A percentile compares a stretch with the other conserved stretches of the same genome.
These are phyloP conservation scores for Pyrenophora tritici-repentis DNA, from an alignment of 2,329 filamentous ascomycete genomes.

Conservation along the genomic window DNA sequence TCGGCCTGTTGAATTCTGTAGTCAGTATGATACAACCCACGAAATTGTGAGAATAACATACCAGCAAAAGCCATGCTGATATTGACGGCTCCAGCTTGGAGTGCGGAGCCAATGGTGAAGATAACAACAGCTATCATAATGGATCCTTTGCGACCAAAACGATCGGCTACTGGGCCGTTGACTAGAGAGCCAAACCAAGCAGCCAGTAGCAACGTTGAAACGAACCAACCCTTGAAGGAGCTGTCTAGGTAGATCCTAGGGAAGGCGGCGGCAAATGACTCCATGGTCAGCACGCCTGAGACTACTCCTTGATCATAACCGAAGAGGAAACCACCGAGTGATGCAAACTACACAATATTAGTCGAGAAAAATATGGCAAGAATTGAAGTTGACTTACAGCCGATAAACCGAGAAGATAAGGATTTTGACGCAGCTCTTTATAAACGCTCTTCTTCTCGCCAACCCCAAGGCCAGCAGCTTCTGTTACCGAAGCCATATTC, in stretches of 20 bases:
- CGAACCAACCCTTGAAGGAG: slow-evolving; percentile 30
- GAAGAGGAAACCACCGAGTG: slow-evolving; percentile 27
- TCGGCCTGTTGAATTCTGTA: slow-evolving; percentile 10
- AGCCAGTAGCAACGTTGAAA: slow-evolving; percentile 24
- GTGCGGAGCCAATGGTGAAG: slow-evolving; percentile 24
- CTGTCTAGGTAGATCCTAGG: slow-evolving; percentile 25
- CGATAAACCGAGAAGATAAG: slow-evolving; percentile 27
- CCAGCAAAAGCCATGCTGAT: slow-evolving; percentile 25
- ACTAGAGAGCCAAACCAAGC: slow-evolving; percentile 30
- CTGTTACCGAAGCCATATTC: not conserved
- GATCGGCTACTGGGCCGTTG: slow-evolving; percentile 30
- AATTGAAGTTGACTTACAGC: slow-evolving; percentile 7
- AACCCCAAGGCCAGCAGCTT: slow-evolving; percentile 6
- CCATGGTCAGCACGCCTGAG: slow-evolving; percentile 27
- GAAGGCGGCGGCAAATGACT: slow-evolving; percentile 27
- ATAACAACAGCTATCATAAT: slow-evolving; percentile 28
- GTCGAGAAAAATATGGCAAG: not conserved
- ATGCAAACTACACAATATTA: slow-evolving; percentile 20
- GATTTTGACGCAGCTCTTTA: slow-evolving; percentile 25
- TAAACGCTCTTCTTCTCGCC: slow-evolving; percentile 23
- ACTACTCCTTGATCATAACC: slow-evolving; percentile 31
- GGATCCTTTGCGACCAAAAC: slow-evolving; percentile 26
- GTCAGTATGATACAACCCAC: not conserved
- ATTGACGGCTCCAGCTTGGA: slow-evolving; percentile 26
- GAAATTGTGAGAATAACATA: not conserved